Evolutionary conservation across 495 filamentous ascomycete genomes (phyloP).

Genomic region (Massariosphaeria phaeospora): DNA sequence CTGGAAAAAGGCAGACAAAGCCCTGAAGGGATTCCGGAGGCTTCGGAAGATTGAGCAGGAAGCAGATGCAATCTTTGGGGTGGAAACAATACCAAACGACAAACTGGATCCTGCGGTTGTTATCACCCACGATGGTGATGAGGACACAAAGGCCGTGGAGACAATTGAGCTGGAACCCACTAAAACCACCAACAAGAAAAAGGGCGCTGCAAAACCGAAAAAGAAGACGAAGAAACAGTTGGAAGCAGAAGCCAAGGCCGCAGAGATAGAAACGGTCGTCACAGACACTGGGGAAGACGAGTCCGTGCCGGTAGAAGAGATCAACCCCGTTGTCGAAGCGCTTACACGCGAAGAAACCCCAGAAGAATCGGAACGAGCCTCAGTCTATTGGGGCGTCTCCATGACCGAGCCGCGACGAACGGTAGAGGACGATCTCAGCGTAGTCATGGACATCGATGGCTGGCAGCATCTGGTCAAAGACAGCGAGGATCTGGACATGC

Average conservation of each 20-base stretch:
- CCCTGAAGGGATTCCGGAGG: conserved; percentile 42
- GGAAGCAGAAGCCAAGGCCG: conserved; percentile 62
- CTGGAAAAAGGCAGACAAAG: conserved; percentile 57
- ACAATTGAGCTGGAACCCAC: conserved; percentile 34
- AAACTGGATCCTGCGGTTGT: conserved; percentile 24
- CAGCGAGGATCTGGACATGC: conserved; percentile 65
- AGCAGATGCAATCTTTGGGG: conserved; percentile 60
- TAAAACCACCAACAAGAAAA: conserved; percentile 42
- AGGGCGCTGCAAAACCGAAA: conserved; percentile 48
- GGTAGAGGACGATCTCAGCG: conserved; percentile 60
- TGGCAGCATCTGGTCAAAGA: conserved; percentile 74
- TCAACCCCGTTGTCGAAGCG: conserved; percentile 27
- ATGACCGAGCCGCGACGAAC: conserved; percentile 57
- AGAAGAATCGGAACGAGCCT: conserved; percentile 38
- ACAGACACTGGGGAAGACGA: conserved; percentile 44
- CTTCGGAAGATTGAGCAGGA: conserved; percentile 68
- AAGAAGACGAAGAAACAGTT: conserved; percentile 72
- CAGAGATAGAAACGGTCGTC: conserved; percentile 38
- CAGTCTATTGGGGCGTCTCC: conserved; percentile 58
- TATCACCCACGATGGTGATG: conserved; percentile 40
- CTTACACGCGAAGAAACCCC: conserved; percentile 35
- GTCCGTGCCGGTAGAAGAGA: conserved; percentile 38
- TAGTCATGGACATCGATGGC: conserved; percentile 71
- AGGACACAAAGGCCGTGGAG: conserved; percentile 43
- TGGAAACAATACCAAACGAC: conserved; percentile 16